Evolutionary conservation across 1,139 yeast species (phyloP).

Genomic region (Meyerozyma guilliermondii): DNA sequence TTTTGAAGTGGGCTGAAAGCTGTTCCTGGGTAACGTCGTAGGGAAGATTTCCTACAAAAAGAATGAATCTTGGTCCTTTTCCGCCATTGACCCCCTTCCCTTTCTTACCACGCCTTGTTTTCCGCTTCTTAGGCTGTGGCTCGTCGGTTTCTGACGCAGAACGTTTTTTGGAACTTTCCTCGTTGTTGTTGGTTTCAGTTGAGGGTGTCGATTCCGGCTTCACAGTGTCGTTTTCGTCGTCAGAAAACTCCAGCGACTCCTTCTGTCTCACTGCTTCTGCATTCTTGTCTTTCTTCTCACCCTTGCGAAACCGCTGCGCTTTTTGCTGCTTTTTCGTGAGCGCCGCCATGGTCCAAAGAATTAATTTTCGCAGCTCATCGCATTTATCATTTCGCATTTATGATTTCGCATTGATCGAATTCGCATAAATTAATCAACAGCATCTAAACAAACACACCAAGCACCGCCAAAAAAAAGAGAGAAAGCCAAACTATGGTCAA

Average conservation of each 20-base stretch:
- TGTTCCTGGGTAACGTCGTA: conserved; percentile 62
- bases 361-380: conserved; percentile 2
- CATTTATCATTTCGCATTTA: neutral
- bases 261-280: conserved; percentile 1
- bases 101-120: conserved; percentile 73
- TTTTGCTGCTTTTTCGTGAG: conserved; percentile 3
- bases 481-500: neutral
- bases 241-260: neutral
- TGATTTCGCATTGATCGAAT: too few relatives aligned
- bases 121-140: conserved; percentile 57
- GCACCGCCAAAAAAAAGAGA: too few relatives aligned
- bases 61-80: conserved; percentile 65
- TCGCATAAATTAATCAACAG: neutral
- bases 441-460: too few relatives aligned
- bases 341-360: neutral
- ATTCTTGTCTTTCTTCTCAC: conserved; percentile 4
- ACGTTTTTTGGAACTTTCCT: neutral
- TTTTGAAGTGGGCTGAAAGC: conserved; percentile 67
- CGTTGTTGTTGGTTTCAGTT: neutral
- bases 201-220: neutral
- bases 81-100: conserved; percentile 51
- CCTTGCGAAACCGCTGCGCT: conserved; percentile 4
- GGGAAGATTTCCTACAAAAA: conserved; percentile 93
- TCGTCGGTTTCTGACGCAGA: conserved; percentile 13
- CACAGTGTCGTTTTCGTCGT: neutral